Evolutionary conservation across 129 eudicot species (phyloP).

Genomic region (Saussurea involucrata): DNA sequence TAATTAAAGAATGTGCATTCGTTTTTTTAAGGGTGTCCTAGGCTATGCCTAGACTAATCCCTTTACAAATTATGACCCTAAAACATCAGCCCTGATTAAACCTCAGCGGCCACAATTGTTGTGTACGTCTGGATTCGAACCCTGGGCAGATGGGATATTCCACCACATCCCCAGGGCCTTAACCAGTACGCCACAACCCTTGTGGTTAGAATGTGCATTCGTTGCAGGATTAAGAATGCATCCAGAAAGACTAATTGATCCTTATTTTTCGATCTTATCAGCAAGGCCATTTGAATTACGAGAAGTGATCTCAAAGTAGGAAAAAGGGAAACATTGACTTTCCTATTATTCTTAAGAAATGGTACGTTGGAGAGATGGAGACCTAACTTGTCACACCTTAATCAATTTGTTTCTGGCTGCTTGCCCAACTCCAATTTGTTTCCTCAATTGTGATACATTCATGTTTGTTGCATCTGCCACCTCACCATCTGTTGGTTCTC

Average conservation of each 20-base stretch:
- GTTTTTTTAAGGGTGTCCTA: too few species aligned
- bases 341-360: not conserved
- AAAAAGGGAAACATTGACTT: not conserved
- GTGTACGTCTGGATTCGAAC: too few species aligned
- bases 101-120: too few species aligned
- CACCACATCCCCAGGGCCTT: too few species aligned
- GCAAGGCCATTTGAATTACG: not conserved
- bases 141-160: too few species aligned
- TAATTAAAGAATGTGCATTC: not conserved
- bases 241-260: not conserved
- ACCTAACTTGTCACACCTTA: conserved; percentile 52
- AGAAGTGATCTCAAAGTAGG: not conserved
- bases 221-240: not conserved
- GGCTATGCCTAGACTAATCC: too few species aligned
- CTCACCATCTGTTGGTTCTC: conserved; percentile 82
- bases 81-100: too few species aligned
- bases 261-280: not conserved
- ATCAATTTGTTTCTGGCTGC: conserved; percentile 92
- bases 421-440: conserved; percentile 62
- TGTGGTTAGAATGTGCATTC: not conserved
- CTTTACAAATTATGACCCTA: too few species aligned
- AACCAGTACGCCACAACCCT: too few species aligned
- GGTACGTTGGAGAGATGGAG: not conserved
- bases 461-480: conserved; percentile 71
- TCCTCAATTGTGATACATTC: conserved; percentile 54